These are phyloP conservation scores for Amanita muscaria DNA, from an alignment of 768 basidiomycete species.

Conservation along the genomic window DNA sequence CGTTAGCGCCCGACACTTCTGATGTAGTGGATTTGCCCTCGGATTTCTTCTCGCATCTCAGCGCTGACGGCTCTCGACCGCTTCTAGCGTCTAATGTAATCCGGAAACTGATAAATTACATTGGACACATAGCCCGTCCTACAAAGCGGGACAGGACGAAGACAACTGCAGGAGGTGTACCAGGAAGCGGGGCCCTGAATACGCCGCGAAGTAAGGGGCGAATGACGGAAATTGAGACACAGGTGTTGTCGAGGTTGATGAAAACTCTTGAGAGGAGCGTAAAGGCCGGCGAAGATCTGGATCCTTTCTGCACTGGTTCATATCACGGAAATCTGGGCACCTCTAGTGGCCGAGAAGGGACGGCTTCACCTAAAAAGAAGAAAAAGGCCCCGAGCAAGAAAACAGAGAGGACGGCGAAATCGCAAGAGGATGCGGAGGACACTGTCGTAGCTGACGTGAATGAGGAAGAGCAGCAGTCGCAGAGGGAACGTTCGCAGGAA, in stretches of 20 bases:
- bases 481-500: constrained; percentile 12
- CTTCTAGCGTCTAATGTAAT: constrained; percentile 50
- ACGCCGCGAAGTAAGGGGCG: constrained; percentile 46
- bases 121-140: constrained; percentile 59
- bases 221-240: constrained; percentile 61
- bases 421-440: constrained; percentile 27
- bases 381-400: constrained; percentile 42
- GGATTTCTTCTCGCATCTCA: constrained; percentile 58
- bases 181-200: constrained; percentile 27
- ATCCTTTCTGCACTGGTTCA: constrained; percentile 41
- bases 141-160: constrained; percentile 38
- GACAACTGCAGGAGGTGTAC: constrained; percentile 30
- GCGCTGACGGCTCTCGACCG: constrained; percentile 48
- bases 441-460: constrained; percentile 18
- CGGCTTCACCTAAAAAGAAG: constrained; percentile 47
- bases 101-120: constrained; percentile 61
- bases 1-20: constrained; percentile 22
- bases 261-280: constrained; percentile 77
- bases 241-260: constrained; percentile 53
- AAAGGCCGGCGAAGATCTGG: constrained; percentile 63
- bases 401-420: constrained; percentile 33
- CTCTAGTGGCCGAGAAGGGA: constrained; percentile 10
- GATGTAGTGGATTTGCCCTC: constrained; percentile 65
- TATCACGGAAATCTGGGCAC: not conserved
- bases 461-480: constrained; percentile 12